These are phyloP conservation scores for Alnus rubra DNA, from an alignment of 306 rosid genomes.

Conservation along the genomic window DNA sequence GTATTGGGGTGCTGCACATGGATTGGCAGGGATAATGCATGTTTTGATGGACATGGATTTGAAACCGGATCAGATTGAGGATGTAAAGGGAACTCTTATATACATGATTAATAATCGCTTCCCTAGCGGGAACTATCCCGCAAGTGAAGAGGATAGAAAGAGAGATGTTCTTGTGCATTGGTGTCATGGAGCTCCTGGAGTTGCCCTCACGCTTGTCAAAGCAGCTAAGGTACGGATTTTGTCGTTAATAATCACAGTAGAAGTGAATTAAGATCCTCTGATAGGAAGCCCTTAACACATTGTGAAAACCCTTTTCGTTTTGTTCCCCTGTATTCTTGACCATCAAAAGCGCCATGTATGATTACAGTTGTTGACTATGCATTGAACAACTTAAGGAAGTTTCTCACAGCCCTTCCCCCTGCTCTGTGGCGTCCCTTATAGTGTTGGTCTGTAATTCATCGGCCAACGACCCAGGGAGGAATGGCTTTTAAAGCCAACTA, in stretches of 20 bases:
- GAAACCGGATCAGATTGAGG: constrained; percentile 68
- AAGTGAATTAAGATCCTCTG: neutral
- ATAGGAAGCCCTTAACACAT: neutral
- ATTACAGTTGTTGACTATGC: neutral
- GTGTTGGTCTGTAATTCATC: neutral
- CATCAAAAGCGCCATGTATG: neutral
- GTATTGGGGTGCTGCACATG: constrained; percentile 91
- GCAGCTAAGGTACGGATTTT: constrained; percentile 65
- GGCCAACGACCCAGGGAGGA: neutral
- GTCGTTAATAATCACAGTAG: neutral
- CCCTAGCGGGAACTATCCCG: constrained; percentile 67
- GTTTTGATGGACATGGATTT: constrained; percentile 72
- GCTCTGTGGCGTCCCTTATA: neutral
- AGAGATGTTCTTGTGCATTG: constrained; percentile 72
- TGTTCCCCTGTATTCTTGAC: neutral
- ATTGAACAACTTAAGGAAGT: neutral
- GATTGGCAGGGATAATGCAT: constrained; percentile 77
- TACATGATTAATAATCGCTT: constrained; percentile 60
- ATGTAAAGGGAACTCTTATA: constrained; percentile 62
- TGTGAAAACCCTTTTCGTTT: neutral
- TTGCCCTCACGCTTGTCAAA: constrained; percentile 73
- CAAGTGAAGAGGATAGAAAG: constrained; percentile 54
- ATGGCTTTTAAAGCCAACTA: neutral
- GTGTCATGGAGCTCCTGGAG: constrained; percentile 89
- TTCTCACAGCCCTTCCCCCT: too few species aligned